Base-by-base conservation (phyloP, 1,284 basidiomycete species). In the Malassezia caprae region DNA sequence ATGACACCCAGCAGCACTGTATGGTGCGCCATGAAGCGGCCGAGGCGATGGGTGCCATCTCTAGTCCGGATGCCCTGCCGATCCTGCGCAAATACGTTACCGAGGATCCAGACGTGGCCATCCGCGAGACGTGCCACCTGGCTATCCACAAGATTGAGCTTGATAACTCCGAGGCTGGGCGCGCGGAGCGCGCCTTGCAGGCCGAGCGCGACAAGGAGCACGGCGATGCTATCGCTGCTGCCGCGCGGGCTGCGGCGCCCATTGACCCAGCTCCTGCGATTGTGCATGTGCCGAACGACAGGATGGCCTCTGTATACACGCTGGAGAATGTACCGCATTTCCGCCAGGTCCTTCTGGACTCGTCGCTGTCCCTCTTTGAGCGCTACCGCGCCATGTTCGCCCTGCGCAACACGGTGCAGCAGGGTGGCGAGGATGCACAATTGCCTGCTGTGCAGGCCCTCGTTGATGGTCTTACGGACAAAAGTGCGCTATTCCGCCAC, bases 21-120 rank as follows among this genome's bases (percentile, higher is more conserved):
- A 99, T 99, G 94, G 94, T 98, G 55, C 81, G 93, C 52, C 93
- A 99, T 78, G 93, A 99, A 80, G 91, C 94, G 23, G 94, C 94
- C 17, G 94, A 99, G 78, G 93, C 94, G 3, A 86, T 99, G 79
- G 94, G 93, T 40, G 94, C 94, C 1, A 89, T 98, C 51, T 89
- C 87, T 8, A 80, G 82, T 19, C 73, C 79, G 3, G 67, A 77
- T 0, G 86, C 87, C 5, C 75, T 93, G 17, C 82, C 84, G 2
- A 74, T 90, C 28, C 80, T 99, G 39, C 77, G 80, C 58, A 79
- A 85, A 72, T 91, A 86, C 77, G 76, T 87, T 27, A 7, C 10
- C 10, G 75, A 79, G 58, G 88, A 93, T 77, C 72, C 81, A 4
- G 83, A 89, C 60, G 80, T 85, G 35, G 83, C 84, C 39, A 90